These are phyloP conservation scores for Citrus unshiu DNA, from an alignment of 345 rosid species.

Conservation along the genomic window DNA sequence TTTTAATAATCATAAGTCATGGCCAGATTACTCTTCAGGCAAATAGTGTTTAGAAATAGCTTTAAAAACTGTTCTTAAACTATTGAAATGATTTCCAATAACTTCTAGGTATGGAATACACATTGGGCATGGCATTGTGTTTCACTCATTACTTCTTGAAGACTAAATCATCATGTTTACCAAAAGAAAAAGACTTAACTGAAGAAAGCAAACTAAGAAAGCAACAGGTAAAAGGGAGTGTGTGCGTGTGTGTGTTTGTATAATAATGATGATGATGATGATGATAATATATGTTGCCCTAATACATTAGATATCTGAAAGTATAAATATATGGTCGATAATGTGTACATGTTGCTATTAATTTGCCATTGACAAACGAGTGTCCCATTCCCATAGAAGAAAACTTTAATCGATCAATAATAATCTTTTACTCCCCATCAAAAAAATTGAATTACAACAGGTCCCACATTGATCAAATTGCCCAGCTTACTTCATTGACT, in stretches of 20 bases:
- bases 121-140: neutral
- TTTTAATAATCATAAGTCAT: neutral
- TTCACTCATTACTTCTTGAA: neutral
- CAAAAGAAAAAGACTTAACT: neutral
- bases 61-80: neutral
- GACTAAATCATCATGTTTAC: neutral
- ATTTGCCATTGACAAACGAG: neutral
- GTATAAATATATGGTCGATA: neutral
- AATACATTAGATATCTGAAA: neutral
- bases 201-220: neutral
- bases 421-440: constrained; percentile 6
- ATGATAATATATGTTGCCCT: neutral
- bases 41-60: neutral
- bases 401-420: neutral
- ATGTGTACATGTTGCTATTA: neutral
- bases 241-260: no score
- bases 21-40: neutral
- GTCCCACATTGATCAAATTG: constrained; percentile 18
- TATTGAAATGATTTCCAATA: neutral
- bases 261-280: no score
- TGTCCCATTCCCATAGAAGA: neutral
- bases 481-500: constrained; percentile 22
- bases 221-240: neutral
- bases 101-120: neutral
- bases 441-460: constrained; percentile 7